These are phyloP conservation scores for Penicillium sumatraense DNA, from an alignment of 2,329 filamentous ascomycete species.

Conservation along the genomic window DNA sequence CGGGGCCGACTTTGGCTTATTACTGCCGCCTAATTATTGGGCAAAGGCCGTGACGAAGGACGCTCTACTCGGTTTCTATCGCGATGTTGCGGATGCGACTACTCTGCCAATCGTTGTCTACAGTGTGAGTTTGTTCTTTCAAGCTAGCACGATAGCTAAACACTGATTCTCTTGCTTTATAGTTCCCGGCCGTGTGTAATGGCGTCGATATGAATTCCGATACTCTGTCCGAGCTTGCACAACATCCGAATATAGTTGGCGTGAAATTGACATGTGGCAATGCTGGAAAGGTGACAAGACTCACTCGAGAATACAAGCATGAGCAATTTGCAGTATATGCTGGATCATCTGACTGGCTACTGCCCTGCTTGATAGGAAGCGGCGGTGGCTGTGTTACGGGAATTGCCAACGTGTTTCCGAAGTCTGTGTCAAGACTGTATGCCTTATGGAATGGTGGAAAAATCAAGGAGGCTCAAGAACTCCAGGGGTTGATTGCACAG, in stretches of 20 bases:
- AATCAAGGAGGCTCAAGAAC: slow-evolving; percentile 41
- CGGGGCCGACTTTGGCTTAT: slow-evolving; percentile 45
- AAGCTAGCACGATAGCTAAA: slow-evolving; percentile 3
- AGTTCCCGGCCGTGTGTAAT: slow-evolving; percentile 42
- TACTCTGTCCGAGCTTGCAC: slow-evolving; percentile 28
- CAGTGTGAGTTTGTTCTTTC: slow-evolving; percentile 41
- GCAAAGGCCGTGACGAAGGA: slow-evolving; percentile 41
- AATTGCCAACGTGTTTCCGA: slow-evolving; percentile 55
- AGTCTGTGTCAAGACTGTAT: slow-evolving; percentile 47
- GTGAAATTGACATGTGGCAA: slow-evolving; percentile 42
- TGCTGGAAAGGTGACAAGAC: slow-evolving; percentile 32
- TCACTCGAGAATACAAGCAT: slow-evolving; percentile 41
- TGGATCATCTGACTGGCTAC: slow-evolving; percentile 51
- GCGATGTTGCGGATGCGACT: slow-evolving; percentile 43
- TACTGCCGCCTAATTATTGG: slow-evolving; percentile 50
- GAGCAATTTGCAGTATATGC: slow-evolving; percentile 51
- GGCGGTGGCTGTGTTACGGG: slow-evolving; percentile 52
- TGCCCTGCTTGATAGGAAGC: slow-evolving; percentile 46
- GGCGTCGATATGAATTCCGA: slow-evolving; percentile 50
- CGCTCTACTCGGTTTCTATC: slow-evolving; percentile 42
- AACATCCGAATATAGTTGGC: slow-evolving; percentile 39
- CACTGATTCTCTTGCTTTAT: slow-evolving; percentile 29
- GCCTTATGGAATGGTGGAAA: slow-evolving; percentile 47
- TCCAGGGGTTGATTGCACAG: slow-evolving; percentile 52
- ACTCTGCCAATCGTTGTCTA: slow-evolving; percentile 51